Conservation (phyloP, 768 basidiomycete genomes). For the Leucosporidium scottii region DNA sequence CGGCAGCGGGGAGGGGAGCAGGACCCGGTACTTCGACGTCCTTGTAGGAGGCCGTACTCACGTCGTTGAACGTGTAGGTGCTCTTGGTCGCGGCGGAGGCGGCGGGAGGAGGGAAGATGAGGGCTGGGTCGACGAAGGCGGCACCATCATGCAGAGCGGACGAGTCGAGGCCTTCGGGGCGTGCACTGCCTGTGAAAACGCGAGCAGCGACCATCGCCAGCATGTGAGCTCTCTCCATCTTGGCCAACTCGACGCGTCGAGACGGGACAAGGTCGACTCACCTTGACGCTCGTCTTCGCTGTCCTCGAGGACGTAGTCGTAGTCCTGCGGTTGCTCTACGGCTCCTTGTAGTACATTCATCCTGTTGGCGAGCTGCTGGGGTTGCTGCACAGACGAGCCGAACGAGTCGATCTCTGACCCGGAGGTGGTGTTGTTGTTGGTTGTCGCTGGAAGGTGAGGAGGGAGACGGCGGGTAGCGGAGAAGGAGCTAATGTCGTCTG, state of each 20-base stretch:
- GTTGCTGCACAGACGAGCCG: neutral
- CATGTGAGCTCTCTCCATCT: neutral
- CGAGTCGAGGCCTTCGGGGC: no score
- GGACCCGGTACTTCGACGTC: neutral
- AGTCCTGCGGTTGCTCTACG: neutral
- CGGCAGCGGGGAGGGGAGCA: neutral
- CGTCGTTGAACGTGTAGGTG: no score
- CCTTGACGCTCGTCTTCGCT: slow-evolving; percentile 23
- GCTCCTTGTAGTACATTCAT: neutral
- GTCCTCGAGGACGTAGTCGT: slow-evolving; percentile 6
- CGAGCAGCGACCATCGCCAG: neutral
- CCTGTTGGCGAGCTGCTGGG: neutral
- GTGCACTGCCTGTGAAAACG: no score
- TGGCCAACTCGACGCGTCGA: neutral
- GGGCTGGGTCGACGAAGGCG: neutral
- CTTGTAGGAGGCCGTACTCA: no score
- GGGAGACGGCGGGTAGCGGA: neutral
- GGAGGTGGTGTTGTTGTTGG: neutral
- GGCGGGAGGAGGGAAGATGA: neutral
- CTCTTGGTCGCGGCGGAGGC: neutral
- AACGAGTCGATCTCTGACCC: neutral
- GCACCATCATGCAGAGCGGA: no score
- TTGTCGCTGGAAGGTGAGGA: neutral
- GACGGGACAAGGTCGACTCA: neutral
- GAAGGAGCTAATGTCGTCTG: neutral